These are phyloP conservation scores for Fusarium xylarioides DNA, from an alignment of 2,329 filamentous ascomycete species.

Conservation along the genomic window DNA sequence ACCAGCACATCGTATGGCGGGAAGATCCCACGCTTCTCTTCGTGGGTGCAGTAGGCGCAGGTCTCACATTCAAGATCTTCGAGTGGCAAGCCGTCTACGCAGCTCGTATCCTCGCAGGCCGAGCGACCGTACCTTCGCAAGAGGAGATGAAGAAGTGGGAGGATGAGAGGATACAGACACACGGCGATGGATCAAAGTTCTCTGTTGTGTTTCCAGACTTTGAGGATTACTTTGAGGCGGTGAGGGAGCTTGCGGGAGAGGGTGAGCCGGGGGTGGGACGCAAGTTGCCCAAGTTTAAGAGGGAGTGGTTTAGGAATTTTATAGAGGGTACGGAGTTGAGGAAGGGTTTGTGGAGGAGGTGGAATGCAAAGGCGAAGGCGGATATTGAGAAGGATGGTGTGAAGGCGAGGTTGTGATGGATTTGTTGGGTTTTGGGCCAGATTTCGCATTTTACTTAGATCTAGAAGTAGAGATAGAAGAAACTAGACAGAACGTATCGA, in stretches of 20 bases:
- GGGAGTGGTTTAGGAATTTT: slow-evolving; percentile 60
- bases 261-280: slow-evolving; percentile 55
- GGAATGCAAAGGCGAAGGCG: slow-evolving; percentile 50
- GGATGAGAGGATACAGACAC: slow-evolving; percentile 58
- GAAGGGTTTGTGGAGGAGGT: slow-evolving; percentile 65
- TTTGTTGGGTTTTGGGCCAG: rapidly evolving
- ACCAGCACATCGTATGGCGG: slow-evolving; percentile 66
- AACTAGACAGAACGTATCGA: background rate
- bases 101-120: slow-evolving; percentile 65
- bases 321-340: slow-evolving; percentile 63
- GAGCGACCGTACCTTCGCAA: slow-evolving; percentile 58
- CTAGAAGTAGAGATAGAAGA: background rate
- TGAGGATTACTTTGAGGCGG: slow-evolving; percentile 69
- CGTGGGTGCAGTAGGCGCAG: slow-evolving; percentile 65
- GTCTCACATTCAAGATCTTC: slow-evolving; percentile 73
- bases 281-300: slow-evolving; percentile 54
- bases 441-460: background rate
- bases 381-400: background rate
- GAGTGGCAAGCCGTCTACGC: slow-evolving; percentile 74
- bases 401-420: background rate
- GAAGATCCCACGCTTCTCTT: slow-evolving; percentile 65
- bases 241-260: slow-evolving; percentile 60
- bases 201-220: slow-evolving; percentile 68
- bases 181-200: slow-evolving; percentile 67
- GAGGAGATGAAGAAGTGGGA: slow-evolving; percentile 67